A percentile compares a stretch with the other conserved stretches of the same genome.
Evolutionary conservation across 1,139 yeast genomes (phyloP).

Genomic region (Geotrichum reessii): DNA sequence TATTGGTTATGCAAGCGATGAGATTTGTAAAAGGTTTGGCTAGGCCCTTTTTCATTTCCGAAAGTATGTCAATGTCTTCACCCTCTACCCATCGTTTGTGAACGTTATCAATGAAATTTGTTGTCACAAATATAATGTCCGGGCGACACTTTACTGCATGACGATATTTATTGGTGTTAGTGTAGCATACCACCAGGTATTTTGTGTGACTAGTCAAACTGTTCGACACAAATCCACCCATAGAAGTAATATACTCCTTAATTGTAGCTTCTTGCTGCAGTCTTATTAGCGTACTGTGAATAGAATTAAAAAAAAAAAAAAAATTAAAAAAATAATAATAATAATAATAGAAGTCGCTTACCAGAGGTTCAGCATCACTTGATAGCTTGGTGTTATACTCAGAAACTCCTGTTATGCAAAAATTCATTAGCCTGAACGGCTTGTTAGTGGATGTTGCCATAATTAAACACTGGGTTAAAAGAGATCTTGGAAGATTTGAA

Average conservation of each 20-base stretch:
- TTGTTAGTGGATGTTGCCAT: neutral
- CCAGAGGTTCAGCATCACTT: neutral
- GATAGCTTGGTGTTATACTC: slow-evolving; percentile 8
- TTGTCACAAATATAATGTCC: slow-evolving; percentile 53
- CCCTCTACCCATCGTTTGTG: slow-evolving; percentile 54
- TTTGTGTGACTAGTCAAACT: slow-evolving; percentile 66
- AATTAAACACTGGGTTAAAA: neutral
- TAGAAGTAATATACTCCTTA: slow-evolving; percentile 18
- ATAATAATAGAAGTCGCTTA: slow-evolving; percentile 1
- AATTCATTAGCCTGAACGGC: slow-evolving; percentile 16
- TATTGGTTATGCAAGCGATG: slow-evolving; percentile 50
- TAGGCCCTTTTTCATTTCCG: slow-evolving; percentile 28
- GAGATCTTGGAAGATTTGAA: neutral
- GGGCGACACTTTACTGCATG: slow-evolving; percentile 55
- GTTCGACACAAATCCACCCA: slow-evolving; percentile 60
- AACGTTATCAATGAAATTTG: slow-evolving; percentile 43
- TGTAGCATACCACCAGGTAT: slow-evolving; percentile 60
- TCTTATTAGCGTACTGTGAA: neutral
- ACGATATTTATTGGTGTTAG: slow-evolving; percentile 57
- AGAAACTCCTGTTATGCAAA: slow-evolving; percentile 17
- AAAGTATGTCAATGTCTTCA: slow-evolving; percentile 36
- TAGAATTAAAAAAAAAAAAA: too few relatives aligned
- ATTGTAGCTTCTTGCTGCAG: neutral
- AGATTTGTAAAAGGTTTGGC: slow-evolving; percentile 47
- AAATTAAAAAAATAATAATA: too few relatives aligned